phyloP scores from a whole-genome alignment of 352 stramenopile genomes.

The Thalassiosira hispida region DNA sequence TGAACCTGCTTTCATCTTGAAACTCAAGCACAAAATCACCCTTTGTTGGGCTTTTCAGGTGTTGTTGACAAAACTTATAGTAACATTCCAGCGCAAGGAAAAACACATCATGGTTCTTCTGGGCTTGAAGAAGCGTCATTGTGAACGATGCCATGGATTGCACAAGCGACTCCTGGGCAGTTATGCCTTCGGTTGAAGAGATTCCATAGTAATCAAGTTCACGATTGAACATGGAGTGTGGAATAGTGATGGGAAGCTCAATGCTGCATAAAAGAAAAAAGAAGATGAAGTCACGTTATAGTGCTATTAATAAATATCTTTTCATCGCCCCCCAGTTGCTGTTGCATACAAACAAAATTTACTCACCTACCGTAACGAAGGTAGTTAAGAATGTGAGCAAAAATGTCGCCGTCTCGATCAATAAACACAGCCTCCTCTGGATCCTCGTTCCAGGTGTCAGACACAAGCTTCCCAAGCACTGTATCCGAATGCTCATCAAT shows the following conservation, averaged over 20 bases:
- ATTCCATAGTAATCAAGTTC: conserved; percentile 13
- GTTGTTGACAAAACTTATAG: background rate
- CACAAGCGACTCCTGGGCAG: background rate
- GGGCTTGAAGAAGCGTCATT: background rate
- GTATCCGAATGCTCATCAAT: conserved; percentile 22
- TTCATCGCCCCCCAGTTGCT: background rate
- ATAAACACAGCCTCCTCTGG: conserved; percentile 37
- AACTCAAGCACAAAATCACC: too few species aligned
- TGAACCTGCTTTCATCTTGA: too few species aligned
- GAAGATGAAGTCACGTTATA: background rate
- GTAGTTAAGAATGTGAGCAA: conserved; percentile 36
- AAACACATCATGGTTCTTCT: conserved; percentile 8
- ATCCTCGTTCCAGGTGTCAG: conserved; percentile 32
- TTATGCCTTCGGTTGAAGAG: background rate
- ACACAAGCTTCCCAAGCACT: conserved; percentile 32
- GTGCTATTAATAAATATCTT: background rate
- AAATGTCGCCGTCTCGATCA: conserved; percentile 28
- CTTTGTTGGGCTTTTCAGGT: background rate
- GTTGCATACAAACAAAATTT: background rate
- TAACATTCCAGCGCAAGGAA: conserved; percentile 1
- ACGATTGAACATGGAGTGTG: conserved; percentile 9
- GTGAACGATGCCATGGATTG: background rate
- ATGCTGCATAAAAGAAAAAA: background rate
- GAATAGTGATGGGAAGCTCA: conserved; percentile 5
- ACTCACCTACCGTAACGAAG: conserved; percentile 44